These are phyloP conservation scores for Entomortierella chlamydospora DNA, from an alignment of 192 early-diverging fungal species.

Conservation along the genomic window DNA sequence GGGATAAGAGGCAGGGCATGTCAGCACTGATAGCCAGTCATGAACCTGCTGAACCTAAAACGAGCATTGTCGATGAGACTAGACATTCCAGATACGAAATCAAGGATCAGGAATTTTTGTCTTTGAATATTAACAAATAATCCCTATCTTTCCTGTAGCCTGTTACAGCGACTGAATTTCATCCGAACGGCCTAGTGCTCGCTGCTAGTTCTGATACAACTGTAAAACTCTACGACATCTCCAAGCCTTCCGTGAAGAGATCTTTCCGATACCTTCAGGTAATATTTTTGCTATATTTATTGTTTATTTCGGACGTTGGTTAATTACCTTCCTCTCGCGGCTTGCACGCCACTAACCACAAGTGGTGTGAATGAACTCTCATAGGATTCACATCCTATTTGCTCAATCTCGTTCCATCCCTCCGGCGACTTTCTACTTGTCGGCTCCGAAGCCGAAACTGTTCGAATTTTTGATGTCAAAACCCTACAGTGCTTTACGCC, in stretches of 20 bases:
- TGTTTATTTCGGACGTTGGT: no score
- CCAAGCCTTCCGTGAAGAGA: slow-evolving; percentile 81
- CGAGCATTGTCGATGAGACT: not conserved
- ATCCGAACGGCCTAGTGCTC: slow-evolving; percentile 92
- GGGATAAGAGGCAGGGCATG: no score
- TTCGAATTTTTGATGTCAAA: slow-evolving; percentile 89
- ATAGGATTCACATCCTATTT: slow-evolving; percentile 80
- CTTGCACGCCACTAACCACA: not conserved
- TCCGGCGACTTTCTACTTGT: slow-evolving; percentile 89
- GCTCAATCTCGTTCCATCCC: slow-evolving; percentile 92
- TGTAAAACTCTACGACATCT: slow-evolving; percentile 93
- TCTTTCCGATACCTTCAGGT: slow-evolving; percentile 87
- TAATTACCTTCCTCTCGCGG: no score
- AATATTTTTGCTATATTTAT: not conserved
- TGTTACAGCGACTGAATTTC: slow-evolving; percentile 89
- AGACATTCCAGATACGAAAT: not conserved
- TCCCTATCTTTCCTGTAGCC: slow-evolving; percentile 38
- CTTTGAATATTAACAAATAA: not conserved
- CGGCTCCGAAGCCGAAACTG: slow-evolving; percentile 75
- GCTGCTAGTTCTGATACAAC: slow-evolving; percentile 88
- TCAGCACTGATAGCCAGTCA: no score
- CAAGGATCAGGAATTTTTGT: no score
- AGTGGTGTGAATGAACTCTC: not conserved
- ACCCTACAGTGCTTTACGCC: slow-evolving; percentile 85
- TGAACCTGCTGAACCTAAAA: not conserved